Evolutionary conservation across 345 rosid species (phyloP).

Genomic region (Pistacia integerrima): DNA sequence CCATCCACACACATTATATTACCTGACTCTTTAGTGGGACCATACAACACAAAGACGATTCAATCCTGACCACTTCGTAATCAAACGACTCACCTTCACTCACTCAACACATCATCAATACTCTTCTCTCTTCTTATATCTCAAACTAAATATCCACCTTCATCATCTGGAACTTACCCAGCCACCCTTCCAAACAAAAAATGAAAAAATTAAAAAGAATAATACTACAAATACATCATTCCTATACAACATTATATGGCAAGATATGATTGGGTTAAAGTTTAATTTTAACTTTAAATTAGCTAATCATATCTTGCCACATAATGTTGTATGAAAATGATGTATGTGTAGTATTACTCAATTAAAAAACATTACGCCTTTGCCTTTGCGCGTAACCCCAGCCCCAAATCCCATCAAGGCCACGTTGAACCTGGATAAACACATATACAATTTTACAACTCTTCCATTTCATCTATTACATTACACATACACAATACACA

Average conservation of each 20-base stretch:
- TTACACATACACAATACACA: background rate
- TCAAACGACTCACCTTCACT: background rate
- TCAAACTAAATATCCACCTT: too few species aligned
- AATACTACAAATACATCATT: too few species aligned
- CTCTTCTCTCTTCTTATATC: background rate
- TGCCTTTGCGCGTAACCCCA: too few species aligned
- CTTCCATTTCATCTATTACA: background rate
- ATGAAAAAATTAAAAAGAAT: too few species aligned
- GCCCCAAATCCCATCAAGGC: slow-evolving; percentile 9
- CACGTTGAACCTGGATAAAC: background rate
- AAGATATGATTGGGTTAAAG: too few species aligned
- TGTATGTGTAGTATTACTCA: too few species aligned
- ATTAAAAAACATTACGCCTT: background rate
- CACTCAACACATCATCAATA: background rate
- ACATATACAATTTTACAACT: background rate
- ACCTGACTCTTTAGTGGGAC: background rate
- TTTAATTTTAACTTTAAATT: too few species aligned
- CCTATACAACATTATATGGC: too few species aligned
- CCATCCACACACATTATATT: background rate
- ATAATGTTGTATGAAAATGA: too few species aligned
- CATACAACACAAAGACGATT: background rate
- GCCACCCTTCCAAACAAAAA: background rate
- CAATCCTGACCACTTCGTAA: background rate
- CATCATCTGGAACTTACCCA: background rate
- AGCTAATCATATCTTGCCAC: too few species aligned